Base-by-base conservation (phyloP, 1,284 basidiomycete genomes). In the Trichosporon asahii region DNA sequence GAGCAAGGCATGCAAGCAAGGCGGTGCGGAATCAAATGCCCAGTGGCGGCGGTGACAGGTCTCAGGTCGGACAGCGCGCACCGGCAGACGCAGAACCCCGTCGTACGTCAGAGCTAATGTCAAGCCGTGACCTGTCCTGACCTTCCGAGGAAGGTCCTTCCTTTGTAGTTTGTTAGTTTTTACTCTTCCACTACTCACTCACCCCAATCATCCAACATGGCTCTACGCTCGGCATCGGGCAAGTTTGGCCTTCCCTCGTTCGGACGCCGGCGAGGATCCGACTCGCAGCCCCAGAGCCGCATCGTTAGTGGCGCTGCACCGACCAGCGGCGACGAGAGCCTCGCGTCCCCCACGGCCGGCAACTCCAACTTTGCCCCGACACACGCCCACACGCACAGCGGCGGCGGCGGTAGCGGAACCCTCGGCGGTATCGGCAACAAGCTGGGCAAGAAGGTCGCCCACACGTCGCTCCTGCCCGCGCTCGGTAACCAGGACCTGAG, bases 401-500 rank as follows among this genome's bases (percentile, higher is more conserved):
- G 44, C 18, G 49, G 49, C 18, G 61, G 67, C 15, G 40, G 40
- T 18, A 44, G 40, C 35, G 49, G 65, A 37, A 72, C 60, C 5
- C 72, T 76, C 37, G 76, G 75, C 68, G 78, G 75, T 5, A 55
- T 79, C 9, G 78, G 78, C 0, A 75, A 73, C 70, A 81, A 81
- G 71, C 64, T 82, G 8, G 78, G 80, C 64, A 80, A 80, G 66
- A 78, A 73, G 33, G 73, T 82, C 33, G 81, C 81, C 0, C 81
- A 82, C 73, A 77, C 81, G 27, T 79, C 76, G 55, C 63, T 82
- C 40, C 84, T 94, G 15, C 90, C 93, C 29, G 86, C 89, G 0
- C 84, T 95, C 3, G 93, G 91, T 0, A 95, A 94, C 80, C 89
- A 90, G 77, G 94, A 96, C 80, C 84, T 95, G 15, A 85, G 90